Base-by-base conservation (phyloP, 352 stramenopile genomes). In the Phytophthora vignae region DNA sequence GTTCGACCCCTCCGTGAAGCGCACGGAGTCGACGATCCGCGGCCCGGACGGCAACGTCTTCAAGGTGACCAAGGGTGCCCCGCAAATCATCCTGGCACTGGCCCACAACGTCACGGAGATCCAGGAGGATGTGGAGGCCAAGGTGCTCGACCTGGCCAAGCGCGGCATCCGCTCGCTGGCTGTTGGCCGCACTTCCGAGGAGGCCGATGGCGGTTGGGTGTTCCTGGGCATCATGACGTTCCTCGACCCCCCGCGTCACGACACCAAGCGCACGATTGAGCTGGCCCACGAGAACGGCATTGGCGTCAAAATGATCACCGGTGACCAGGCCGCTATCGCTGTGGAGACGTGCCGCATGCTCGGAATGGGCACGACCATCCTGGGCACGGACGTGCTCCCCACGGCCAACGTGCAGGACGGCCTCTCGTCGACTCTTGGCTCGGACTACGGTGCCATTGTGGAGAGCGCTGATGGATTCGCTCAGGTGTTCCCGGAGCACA, bases 281-380 rank as follows among this genome's bases (percentile, higher is more conserved):
- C 87, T 88, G 11, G 90, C 97, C 25, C 84, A 98, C 58, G 72
- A 94, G 60, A 90, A 94, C 50, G 97, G 97, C 55, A 95, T 99
- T 62, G 83, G 74, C n/a, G 94, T 99, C 12, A 99, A 99, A 76
- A 98, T 99, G 91, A 93, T 99, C 67, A 99, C 97, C 0, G 97
- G 97, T 50, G 97, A 99, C 76, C 96, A 99, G 58, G 79, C 88
- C 14, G 85, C 93, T 25, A 98, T 99, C 74, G 97, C 96, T 8
- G 87, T 96, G 19, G 94, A 99, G 74, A 99, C 96, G 4, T 96
- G 91, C 64, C 90, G 88, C 25, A 82, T 92, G 74, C 80, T 99
- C 31, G 92, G 87, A 57, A 97, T 99, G 85, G 95, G 92, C 53
- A 93, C 87, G 56, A 95, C 85, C 17, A 90, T 95, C 50, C 76